Percentiles rank a stretch among this genome's conserved stretches.
phyloP scores from a whole-genome alignment of 495 filamentous ascomycete species.

The Trichoderma asperelloides region DNA sequence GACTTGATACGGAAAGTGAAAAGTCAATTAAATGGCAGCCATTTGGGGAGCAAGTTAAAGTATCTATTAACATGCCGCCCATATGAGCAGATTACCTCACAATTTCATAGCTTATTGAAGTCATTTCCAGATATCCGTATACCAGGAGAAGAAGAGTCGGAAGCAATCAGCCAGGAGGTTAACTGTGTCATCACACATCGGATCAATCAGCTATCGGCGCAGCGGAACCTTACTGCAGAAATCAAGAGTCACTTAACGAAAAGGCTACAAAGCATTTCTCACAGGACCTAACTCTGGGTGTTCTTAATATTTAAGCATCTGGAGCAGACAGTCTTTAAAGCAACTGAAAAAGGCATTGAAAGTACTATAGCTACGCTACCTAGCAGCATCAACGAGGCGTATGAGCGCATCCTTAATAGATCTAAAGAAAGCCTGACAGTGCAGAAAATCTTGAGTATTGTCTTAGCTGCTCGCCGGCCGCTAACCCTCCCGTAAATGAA shows the following conservation, averaged over 20 bases:
- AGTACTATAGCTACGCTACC: slow-evolving; percentile 12
- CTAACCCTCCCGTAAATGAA: slow-evolving; percentile 15
- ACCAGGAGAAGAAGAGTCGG: slow-evolving; percentile 25
- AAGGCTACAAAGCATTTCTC: slow-evolving; percentile 7
- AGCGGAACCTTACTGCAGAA: not conserved
- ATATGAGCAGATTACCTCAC: not conserved
- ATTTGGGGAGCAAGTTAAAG: not conserved
- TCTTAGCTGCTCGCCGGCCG: slow-evolving; percentile 16
- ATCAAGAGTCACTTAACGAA: not conserved
- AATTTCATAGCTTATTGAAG: slow-evolving; percentile 24
- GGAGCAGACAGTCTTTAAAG: slow-evolving; percentile 6
- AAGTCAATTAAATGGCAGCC: not conserved
- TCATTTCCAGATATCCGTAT: slow-evolving; percentile 22
- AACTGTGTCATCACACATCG: slow-evolving; percentile 9
- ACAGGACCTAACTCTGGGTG: slow-evolving; percentile 18
- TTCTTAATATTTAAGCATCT: slow-evolving; percentile 16
- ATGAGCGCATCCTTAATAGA: slow-evolving; percentile 18
- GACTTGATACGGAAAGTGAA: slow-evolving; percentile 2
- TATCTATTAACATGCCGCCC: slow-evolving; percentile 31
- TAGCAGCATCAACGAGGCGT: slow-evolving; percentile 15
- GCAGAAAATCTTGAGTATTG: slow-evolving; percentile 15
- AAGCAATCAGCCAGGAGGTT: slow-evolving; percentile 13
- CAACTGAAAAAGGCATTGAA: slow-evolving; percentile 13
- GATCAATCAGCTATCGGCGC: not conserved
- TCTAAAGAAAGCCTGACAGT: slow-evolving; percentile 4